Evolutionary conservation across 257 asterid species (phyloP).

Genomic region (Jaltomata sinuosa): DNA sequence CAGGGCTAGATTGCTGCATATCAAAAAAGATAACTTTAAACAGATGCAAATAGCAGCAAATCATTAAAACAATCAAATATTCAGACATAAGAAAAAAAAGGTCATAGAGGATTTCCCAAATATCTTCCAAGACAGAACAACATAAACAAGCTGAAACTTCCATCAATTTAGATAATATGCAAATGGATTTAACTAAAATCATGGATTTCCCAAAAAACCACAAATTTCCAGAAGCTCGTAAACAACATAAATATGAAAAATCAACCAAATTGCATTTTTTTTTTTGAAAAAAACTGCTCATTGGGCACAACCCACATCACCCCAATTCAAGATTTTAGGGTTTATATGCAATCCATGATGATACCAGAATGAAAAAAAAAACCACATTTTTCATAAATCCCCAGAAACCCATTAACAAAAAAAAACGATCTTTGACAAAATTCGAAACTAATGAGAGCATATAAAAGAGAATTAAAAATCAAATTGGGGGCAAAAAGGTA

Average conservation of each 20-base stretch:
- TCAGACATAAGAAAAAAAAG: neutral
- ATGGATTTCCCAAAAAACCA: neutral
- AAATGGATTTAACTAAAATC: neutral
- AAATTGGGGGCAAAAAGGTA: constrained; percentile 5
- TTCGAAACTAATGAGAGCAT: neutral
- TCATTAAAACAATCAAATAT: neutral
- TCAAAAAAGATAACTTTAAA: neutral
- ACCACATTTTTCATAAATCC: neutral
- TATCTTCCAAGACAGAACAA: neutral
- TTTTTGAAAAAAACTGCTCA: neutral
- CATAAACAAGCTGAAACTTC: neutral
- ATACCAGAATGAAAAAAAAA: neutral
- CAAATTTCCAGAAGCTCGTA: neutral
- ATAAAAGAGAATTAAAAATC: neutral
- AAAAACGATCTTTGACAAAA: neutral
- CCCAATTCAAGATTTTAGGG: neutral
- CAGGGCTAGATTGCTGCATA: constrained; percentile 18
- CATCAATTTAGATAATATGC: neutral
- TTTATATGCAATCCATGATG: neutral
- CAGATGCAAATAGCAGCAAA: neutral
- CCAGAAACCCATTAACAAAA: neutral
- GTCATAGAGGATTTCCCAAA: neutral
- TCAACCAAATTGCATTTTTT: neutral
- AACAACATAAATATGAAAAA: neutral
- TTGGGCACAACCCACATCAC: neutral